phyloP scores from a whole-genome alignment of 352 stramenopile genomes.

The Phytophthora aleatoria region DNA sequence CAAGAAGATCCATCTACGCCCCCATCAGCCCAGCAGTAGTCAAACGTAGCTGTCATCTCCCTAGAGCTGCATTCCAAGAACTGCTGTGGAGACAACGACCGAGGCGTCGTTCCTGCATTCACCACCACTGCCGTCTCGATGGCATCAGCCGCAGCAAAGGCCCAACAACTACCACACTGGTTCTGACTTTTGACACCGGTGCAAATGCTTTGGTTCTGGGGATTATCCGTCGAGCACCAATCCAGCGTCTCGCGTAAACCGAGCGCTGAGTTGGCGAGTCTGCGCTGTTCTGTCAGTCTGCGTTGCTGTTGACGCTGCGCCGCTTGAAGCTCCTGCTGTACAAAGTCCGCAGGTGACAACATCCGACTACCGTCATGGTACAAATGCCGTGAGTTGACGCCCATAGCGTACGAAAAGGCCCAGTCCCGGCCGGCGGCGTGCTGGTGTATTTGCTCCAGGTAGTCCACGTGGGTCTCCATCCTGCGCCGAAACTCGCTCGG shows the following conservation, averaged over 20 bases:
- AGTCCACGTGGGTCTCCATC: constrained; percentile 65
- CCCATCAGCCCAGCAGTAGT: constrained; percentile 74
- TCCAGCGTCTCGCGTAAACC: constrained; percentile 51
- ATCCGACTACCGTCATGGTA: constrained; percentile 50
- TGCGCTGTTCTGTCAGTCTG: constrained; percentile 16
- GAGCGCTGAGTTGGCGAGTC: constrained; percentile 28
- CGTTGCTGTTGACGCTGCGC: constrained; percentile 37
- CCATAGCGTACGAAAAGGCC: constrained; percentile 64
- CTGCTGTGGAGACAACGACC: constrained; percentile 79
- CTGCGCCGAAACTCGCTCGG: constrained; percentile 47
- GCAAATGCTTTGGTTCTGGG: constrained; percentile 65
- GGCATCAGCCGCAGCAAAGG: constrained; percentile 74
- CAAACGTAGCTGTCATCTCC: constrained; percentile 69
- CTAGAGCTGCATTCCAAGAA: constrained; percentile 78
- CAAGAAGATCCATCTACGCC: constrained; percentile 57
- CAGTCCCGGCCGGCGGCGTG: constrained; percentile 45
- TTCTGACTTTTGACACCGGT: constrained; percentile 81
- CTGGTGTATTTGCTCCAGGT: constrained; percentile 71
- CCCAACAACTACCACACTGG: constrained; percentile 83
- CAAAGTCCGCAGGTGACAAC: constrained; percentile 55
- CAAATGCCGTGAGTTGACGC: constrained; percentile 70
- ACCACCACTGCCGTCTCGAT: constrained; percentile 80
- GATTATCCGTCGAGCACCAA: constrained; percentile 80
- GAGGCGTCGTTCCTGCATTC: constrained; percentile 40
- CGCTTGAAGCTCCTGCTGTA: constrained; percentile 60